A percentile compares a stretch with the other conserved stretches of the same genome.
These are phyloP conservation scores for Papiliotrema laurentii DNA, from an alignment of 1,284 basidiomycete genomes.

Conservation along the genomic window DNA sequence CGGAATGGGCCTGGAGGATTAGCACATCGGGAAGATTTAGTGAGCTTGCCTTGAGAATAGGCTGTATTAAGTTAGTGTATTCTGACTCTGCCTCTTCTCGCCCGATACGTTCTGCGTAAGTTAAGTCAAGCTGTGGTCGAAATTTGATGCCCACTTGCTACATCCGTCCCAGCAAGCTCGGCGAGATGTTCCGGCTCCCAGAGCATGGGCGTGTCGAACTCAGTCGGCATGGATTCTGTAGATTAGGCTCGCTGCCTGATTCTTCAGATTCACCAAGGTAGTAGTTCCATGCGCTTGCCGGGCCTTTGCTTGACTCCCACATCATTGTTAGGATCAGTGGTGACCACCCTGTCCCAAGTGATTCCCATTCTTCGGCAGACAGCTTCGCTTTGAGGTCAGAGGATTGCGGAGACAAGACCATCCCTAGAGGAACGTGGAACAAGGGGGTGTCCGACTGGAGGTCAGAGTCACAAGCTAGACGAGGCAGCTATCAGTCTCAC, in stretches of 20 bases:
- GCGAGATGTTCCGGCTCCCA: slow-evolving; percentile 71
- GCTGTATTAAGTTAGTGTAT: slow-evolving; percentile 63
- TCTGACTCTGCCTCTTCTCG: slow-evolving; percentile 73
- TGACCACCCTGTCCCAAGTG: slow-evolving; percentile 70
- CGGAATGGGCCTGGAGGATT: slow-evolving; percentile 57
- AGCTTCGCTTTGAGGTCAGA: slow-evolving; percentile 54
- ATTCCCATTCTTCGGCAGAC: slow-evolving; percentile 59
- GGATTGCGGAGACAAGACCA: slow-evolving; percentile 76
- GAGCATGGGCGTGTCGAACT: slow-evolving; percentile 92
- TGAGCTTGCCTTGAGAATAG: slow-evolving; percentile 51
- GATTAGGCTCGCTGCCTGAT: neutral
- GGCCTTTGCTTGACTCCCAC: slow-evolving; percentile 72
- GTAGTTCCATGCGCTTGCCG: slow-evolving; percentile 60
- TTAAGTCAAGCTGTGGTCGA: no score
- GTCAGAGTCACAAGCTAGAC: no score
- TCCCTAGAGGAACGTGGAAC: slow-evolving; percentile 73
- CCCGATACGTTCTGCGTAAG: slow-evolving; percentile 71
- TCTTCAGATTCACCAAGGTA: slow-evolving; percentile 60
- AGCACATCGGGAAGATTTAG: slow-evolving; percentile 1
- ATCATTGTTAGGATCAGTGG: slow-evolving; percentile 90
- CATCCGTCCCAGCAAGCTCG: slow-evolving; percentile 76
- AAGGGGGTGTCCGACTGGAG: slow-evolving; percentile 50
- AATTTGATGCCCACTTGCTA: slow-evolving; percentile 76
- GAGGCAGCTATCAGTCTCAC: slow-evolving; percentile 18
- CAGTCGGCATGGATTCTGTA: slow-evolving; percentile 57